Evolutionary conservation across 768 basidiomycete genomes (phyloP), one percentile per base, ranked within the genome.

Genomic region (Termitomyces sp.): DNA sequence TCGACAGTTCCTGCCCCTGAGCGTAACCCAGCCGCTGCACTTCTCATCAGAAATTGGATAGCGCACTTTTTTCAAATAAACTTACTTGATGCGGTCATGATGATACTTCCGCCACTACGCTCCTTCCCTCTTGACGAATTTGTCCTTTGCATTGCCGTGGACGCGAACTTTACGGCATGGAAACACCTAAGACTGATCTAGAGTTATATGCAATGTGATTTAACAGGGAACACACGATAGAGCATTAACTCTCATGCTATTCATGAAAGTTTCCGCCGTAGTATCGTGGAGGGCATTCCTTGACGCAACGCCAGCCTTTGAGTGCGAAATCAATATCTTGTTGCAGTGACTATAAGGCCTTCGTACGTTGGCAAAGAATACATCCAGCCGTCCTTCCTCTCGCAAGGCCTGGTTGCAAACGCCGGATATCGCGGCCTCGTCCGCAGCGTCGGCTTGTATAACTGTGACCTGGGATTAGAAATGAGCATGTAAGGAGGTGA

Each of bases 291-390:
- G 65, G 8, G 67, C 65, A 40, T 74, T 62, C 20, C 37, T 66
- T 2, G 78, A 78, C 2, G 79, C 81, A 50, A 89, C 70, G 12
- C 91, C 92, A 56, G 91, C 92, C 91, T 93, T 60, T 22, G 45
- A 18, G 33, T 30, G 3, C 32, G 20, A 43, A 18, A 40, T 51
- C 12, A 36, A 33, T 27, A 40, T 9, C 32, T 9, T 54, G n/a
- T n/a, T 16, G 12, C 16, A 27, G 40, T n/a, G 26, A 18, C 5
- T 24, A 36, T 6, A 1, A 24, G 53, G 26, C 26, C n/a, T 22
- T 48, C 84, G 53, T 66, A 93, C 95, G 69, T 98, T 97, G 34
- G 95, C 95, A 68, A 95, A 98, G 79, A 97, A 97, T 62, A 95
- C 86, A 64, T 98, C 95, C 13, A 98, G 78, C 58, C 85, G 81